Base-by-base conservation (phyloP, 148 eudicot species). In the Agrostemma githago region DNA sequence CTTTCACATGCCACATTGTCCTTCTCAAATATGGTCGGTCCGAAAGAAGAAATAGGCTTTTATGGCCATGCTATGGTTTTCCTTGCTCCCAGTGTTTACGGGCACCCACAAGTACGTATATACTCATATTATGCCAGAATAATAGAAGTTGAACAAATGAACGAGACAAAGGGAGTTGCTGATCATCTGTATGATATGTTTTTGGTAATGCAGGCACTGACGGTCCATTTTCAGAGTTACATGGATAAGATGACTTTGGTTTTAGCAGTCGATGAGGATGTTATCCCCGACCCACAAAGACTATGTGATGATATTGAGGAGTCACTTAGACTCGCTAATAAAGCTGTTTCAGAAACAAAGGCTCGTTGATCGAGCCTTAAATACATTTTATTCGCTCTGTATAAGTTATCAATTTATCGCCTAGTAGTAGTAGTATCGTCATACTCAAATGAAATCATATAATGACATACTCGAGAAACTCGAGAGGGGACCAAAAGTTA, bases 21-120 rank as follows among this genome's bases (percentile, higher is more conserved):
- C 43, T 82, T 91, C 76, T 87, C 92, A 5, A 91, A 89, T 75
- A 82, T 91, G 60, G 84, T 84, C 26, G 97, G 97, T 10, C 94
- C 97, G 2, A 62, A 14, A 37, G 92, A 89, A 66, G 94, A 89
- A 63, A 80, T 92, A 39, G 76, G 72, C 62, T 88, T 92, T 20
- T 86, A 66, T 74, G 94, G 90, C 5, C 87, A 89, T 83, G 85
- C 84, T 41, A 21, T 88, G 21, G 59, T 78, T 41, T 89, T 77
- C 74, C 48, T 92, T 70, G 97, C 97, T 76, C 90, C 97, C 9
- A 80, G 85, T 58, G 82, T 75, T 60, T 85, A 72, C 17, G 97
- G 94, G 5, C 84, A 76, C 20, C 86, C 94, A 69, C 84, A 81
- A 4, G 94, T 92, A 80, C 76, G 80, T 71, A 26, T 26, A 26